Evolutionary conservation across 2,329 filamentous ascomycete species (phyloP).

Genomic region (Trichoderma sp.): DNA sequence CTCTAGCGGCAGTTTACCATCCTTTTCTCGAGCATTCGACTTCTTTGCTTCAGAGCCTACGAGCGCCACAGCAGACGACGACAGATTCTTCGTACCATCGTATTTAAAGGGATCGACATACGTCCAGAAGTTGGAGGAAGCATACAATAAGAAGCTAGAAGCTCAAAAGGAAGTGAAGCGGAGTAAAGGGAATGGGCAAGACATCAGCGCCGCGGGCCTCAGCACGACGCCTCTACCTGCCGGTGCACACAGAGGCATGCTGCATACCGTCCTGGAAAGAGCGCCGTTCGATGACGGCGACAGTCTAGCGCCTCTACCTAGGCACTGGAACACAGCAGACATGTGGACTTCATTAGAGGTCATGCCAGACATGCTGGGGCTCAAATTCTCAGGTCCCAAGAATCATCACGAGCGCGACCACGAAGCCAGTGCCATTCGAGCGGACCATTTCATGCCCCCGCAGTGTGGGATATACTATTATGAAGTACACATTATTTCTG

Average conservation of each 20-base stretch:
- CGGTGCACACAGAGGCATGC: constrained; percentile 71
- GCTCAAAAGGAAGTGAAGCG: constrained; percentile 52
- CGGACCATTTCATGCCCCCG: constrained; percentile 83
- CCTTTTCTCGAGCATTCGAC: constrained; percentile 59
- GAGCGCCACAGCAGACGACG: constrained; percentile 41
- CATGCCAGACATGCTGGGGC: constrained; percentile 71
- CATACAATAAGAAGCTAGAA: constrained; percentile 63
- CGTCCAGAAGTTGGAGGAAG: constrained; percentile 73
- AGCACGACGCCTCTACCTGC: constrained; percentile 47
- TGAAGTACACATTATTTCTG: constrained; percentile 64
- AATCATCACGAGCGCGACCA: constrained; percentile 58
- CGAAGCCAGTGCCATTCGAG: constrained; percentile 81
- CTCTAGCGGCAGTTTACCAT: constrained; percentile 43
- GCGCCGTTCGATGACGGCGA: constrained; percentile 65
- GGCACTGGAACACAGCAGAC: constrained; percentile 80
- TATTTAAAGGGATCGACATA: constrained; percentile 81
- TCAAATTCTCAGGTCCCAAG: constrained; percentile 60
- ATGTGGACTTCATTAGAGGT: constrained; percentile 76
- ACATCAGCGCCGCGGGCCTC: constrained; percentile 58
- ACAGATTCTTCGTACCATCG: constrained; percentile 77
- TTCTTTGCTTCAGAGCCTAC: constrained; percentile 46
- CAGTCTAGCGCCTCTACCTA: constrained; percentile 69
- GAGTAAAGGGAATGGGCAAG: constrained; percentile 43
- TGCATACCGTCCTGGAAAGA: constrained; percentile 83
- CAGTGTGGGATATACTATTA: constrained; percentile 96